These are phyloP conservation scores for Saxophila tyrrhenica DNA, from an alignment of 495 filamentous ascomycete genomes.

Conservation along the genomic window DNA sequence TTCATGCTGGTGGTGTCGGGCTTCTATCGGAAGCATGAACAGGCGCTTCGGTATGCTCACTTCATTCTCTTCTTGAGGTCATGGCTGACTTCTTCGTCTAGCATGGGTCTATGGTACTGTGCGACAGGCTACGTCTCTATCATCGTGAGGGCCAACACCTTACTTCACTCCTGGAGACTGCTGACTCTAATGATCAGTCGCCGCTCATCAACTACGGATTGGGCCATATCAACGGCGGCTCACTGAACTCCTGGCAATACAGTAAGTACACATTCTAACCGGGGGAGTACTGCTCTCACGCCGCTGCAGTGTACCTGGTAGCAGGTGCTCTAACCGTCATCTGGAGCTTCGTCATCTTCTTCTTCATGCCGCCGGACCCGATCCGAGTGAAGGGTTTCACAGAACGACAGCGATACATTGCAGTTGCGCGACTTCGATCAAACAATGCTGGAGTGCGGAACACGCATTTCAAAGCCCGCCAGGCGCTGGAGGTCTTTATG, in stretches of 20 bases:
- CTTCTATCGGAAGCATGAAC: slow-evolving; percentile 37
- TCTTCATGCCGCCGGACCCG: slow-evolving; percentile 38
- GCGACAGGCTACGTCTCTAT: slow-evolving; percentile 38
- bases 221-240: slow-evolving; percentile 34
- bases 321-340: slow-evolving; percentile 40
- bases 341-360: slow-evolving; percentile 30
- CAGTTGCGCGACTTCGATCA: slow-evolving; percentile 16
- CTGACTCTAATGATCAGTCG: slow-evolving; percentile 12
- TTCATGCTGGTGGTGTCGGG: slow-evolving; percentile 36
- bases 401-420: slow-evolving; percentile 19
- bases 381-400: slow-evolving; percentile 33
- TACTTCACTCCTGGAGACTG: too few species aligned
- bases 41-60: too few species aligned
- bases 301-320: slow-evolving; percentile 16
- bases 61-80: too few species aligned
- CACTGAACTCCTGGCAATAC: slow-evolving; percentile 19
- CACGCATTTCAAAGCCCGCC: slow-evolving; percentile 21
- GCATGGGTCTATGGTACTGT: slow-evolving; percentile 35
- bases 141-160: too few species aligned
- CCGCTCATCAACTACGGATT: slow-evolving; percentile 41
- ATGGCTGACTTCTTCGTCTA: too few species aligned
- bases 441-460: slow-evolving; percentile 26
- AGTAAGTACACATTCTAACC: slow-evolving; percentile 16
- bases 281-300: neutral
- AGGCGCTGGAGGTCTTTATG: slow-evolving; percentile 36